Evolutionary conservation across 495 filamentous ascomycete species (phyloP).

Genomic region (Margaritispora aquatica): DNA sequence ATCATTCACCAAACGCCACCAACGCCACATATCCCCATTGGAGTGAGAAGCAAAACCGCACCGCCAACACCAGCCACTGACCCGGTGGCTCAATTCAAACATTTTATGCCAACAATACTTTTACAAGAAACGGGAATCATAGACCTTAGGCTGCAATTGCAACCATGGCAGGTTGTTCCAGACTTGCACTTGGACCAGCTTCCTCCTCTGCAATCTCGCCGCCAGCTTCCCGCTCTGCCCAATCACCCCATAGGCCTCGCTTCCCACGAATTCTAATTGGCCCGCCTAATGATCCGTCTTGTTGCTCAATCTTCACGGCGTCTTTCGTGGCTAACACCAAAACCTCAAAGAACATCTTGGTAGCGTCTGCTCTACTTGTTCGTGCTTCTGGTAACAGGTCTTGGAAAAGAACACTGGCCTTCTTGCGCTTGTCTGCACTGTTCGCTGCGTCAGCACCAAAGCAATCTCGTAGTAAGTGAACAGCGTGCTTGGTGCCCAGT

Average conservation of each 20-base stretch:
- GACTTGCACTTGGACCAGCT: constrained; percentile 9
- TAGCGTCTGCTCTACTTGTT: constrained; percentile 80
- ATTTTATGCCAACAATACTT: constrained; percentile 10
- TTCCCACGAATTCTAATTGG: constrained; percentile 78
- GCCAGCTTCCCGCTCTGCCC: constrained; percentile 82
- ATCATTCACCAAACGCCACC: neutral
- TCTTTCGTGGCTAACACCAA: constrained; percentile 96
- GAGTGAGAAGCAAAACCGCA: neutral
- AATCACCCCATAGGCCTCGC: constrained; percentile 87
- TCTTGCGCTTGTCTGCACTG: constrained; percentile 60
- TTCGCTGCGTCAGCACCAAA: constrained; percentile 64
- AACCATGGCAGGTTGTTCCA: constrained; percentile 10
- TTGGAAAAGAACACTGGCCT: constrained; percentile 78
- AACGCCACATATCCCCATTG: neutral
- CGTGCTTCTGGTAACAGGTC: constrained; percentile 76
- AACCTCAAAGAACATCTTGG: constrained; percentile 98
- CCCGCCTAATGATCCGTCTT: constrained; percentile 62
- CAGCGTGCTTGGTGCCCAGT: constrained; percentile 85
- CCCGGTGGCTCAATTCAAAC: neutral
- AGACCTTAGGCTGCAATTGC: constrained; percentile 14
- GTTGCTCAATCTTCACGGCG: constrained; percentile 94
- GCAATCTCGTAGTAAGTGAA: constrained; percentile 85
- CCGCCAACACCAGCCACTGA: neutral
- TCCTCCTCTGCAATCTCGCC: constrained; percentile 35
- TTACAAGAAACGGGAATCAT: constrained; percentile 9